Evolutionary conservation across 139 green algal species (phyloP), one percentile per base, ranked within the genome.

Genomic region (Dunaliella primolecta): DNA sequence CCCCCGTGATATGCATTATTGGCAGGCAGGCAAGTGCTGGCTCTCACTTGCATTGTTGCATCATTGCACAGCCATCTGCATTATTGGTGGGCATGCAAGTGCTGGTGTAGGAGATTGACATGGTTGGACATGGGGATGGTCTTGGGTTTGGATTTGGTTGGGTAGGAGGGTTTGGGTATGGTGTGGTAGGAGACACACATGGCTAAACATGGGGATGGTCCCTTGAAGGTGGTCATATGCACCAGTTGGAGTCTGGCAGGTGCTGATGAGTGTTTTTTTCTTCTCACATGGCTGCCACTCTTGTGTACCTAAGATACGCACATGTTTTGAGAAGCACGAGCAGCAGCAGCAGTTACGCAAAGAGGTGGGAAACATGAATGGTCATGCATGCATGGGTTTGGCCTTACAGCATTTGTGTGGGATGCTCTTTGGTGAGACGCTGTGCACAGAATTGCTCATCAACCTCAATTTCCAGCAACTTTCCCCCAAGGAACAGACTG

Each of bases 1-100:
- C 93, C 0, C 96, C 96, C 7, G 88, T 98, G 2, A 96, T 96
- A 87, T 95, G 89, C 29, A 92, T 98, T 38, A 88, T 98, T 33
- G 95, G 95, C 3, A 82, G 85, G 56, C 90, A 93, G 79, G 75
- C 46, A 64, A 64, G 75, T 81, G 75, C 2, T 30, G 15, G 3
- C 2, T 15, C 3, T 77, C 15, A 77, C 27, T 32, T 2, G 3
- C 29, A 31, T 72, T 72, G 56, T 23, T 72, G 56, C 23, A 23
- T 20, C 56, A 72, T 20, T 23, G 20, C 56, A 72, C 20, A 23
- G 56, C 23, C 20, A 20, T 29, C 20, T 72, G 56, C 23, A 23
- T 29, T 29, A 23, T 20, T 72, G 56, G 23, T 72, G 56, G 56
- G 23, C 56, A 23, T n/a, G 56, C 56, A 72, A n/a, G 23, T 72